Evolutionary conservation across 257 asterid genomes (phyloP), one percentile per base, ranked within the genome.

Genomic region (Rauvolfia tetraphylla): DNA sequence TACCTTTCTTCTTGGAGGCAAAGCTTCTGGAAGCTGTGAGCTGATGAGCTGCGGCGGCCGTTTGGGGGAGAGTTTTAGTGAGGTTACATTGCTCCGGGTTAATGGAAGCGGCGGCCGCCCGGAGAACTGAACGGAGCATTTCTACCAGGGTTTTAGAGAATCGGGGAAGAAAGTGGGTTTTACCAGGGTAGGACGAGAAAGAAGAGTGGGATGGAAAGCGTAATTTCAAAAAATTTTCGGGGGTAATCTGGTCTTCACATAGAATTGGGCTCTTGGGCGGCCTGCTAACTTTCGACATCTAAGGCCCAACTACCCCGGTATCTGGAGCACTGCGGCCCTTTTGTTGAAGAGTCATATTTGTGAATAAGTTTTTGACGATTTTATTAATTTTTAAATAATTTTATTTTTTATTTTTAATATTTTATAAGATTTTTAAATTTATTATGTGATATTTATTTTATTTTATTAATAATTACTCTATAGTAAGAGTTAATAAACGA

Each of bases 111-210:
- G 46, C 42, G 41, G 85, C 81, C 42, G 89, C 76, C 77, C 98
- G 94, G 87, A 88, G 89, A 41, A 93, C 80, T 75, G 90, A 86
- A 57, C 97, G 92, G 80, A 88, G 86, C 83, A 95, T 85, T 77
- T 84, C 79, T 57, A 41, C 31, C 73, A 58, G 76, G 74, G 76
- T 72, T 81, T 75, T 75, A 51, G 51, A 36, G 33, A 12, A 49
- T 36, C 13, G 72, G 51, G 7, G 3, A 9, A 22, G 10, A 0
- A 18, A 9, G 0, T 22, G 72, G 72, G 51, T 38, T 38, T 67
- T 67, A 65, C n/a, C n/a, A n/a, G n/a, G n/a, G n/a, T n/a, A n/a
- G n/a, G 4, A 34, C 18, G 46, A 34, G 46, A 62, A 31, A 20
- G 70, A 33, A 65, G 25, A 29, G 27, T 0, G 31, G 49, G 71